Conservation (phyloP, 345 rosid species). For the Chamaenerion angustifolium region DNA sequence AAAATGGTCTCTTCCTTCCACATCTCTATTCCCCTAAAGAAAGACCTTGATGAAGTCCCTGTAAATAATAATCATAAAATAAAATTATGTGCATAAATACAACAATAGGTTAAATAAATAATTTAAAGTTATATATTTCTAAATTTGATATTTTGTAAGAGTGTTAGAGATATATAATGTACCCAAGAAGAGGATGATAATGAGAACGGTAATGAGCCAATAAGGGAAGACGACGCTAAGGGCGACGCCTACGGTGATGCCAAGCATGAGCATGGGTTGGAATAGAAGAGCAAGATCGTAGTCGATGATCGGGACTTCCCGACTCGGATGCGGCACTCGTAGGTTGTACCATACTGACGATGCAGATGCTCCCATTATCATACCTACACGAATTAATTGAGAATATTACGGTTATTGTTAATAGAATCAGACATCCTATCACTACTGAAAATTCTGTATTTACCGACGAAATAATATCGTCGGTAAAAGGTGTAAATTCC, state of each 20-base stretch:
- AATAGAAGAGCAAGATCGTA: conserved; percentile 81
- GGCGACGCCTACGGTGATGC: conserved; percentile 81
- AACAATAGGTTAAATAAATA: too few relatives aligned
- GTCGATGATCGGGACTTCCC: conserved; percentile 77
- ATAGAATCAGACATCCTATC: too few relatives aligned
- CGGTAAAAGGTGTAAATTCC: too few relatives aligned
- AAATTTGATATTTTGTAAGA: too few relatives aligned
- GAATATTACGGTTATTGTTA: too few relatives aligned
- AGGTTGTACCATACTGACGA: conserved; percentile 92
- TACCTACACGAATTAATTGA: too few relatives aligned
- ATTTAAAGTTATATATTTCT: too few relatives aligned
- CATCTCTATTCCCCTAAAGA: conserved; percentile 59
- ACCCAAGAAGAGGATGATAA: conserved; percentile 80
- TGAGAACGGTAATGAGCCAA: conserved; percentile 89
- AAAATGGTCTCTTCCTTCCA: conserved; percentile 82
- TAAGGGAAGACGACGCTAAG: conserved; percentile 90
- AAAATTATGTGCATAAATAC: too few relatives aligned
- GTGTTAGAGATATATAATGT: too few relatives aligned
- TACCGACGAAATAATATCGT: too few relatives aligned
- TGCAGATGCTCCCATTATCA: conserved; percentile 95
- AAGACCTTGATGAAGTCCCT: conserved; percentile 85
- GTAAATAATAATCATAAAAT: not conserved
- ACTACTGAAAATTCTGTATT: too few relatives aligned
- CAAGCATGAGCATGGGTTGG: conserved; percentile 91
- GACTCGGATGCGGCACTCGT: conserved; percentile 73